Conservation (phyloP, 1,284 basidiomycete genomes). For the Leccinum solheimii region DNA sequence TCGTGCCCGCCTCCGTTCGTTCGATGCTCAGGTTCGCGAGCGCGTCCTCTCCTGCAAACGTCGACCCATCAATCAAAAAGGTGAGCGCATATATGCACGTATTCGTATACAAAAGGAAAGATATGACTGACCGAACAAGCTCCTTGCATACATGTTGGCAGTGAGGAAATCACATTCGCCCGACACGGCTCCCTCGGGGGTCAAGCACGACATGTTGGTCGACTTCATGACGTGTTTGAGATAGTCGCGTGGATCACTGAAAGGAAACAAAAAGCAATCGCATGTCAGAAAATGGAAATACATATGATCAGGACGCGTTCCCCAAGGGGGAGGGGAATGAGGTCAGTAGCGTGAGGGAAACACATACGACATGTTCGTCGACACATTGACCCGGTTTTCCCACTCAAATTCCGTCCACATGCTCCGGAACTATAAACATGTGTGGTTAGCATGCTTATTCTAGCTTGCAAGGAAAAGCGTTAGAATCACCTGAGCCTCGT, state of each 20-base stretch:
- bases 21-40: slow-evolving; percentile 96
- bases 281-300: neutral
- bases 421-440: slow-evolving; percentile 72
- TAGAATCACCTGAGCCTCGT: slow-evolving; percentile 80
- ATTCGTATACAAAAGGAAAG: neutral
- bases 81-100: neutral
- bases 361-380: slow-evolving; percentile 63
- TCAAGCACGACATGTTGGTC: slow-evolving; percentile 87
- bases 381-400: slow-evolving; percentile 89
- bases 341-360: neutral
- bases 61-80: neutral
- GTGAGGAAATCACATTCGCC: slow-evolving; percentile 84
- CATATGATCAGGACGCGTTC: neutral
- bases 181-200: slow-evolving; percentile 77
- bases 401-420: slow-evolving; percentile 94
- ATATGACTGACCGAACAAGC: slow-evolving; percentile 62
- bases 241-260: slow-evolving; percentile 69
- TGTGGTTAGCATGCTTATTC: slow-evolving; percentile 2
- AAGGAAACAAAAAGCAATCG: neutral
- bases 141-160: slow-evolving; percentile 81
- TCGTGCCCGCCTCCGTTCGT: slow-evolving; percentile 76
- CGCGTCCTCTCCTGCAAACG: slow-evolving; percentile 84
- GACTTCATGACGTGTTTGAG: slow-evolving; percentile 79
- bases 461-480: neutral
- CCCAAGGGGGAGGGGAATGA: neutral